phyloP scores from a whole-genome alignment of 306 rosid species.

The Begonia masoniana region DNA sequence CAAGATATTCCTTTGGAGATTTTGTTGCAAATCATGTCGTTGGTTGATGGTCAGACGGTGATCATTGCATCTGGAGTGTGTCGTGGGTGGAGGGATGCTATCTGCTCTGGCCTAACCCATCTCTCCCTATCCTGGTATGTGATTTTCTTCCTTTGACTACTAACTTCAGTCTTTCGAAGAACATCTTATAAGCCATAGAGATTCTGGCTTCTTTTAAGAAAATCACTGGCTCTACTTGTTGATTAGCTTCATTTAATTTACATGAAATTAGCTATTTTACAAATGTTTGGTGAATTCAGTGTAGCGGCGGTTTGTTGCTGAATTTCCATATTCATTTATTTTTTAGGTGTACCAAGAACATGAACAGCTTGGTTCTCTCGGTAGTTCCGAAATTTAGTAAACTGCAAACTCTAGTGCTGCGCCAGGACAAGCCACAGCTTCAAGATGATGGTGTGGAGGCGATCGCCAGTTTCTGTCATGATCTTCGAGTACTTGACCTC shows the following conservation, averaged over 20 bases:
- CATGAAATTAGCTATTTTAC: not conserved
- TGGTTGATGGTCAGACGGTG: conserved; percentile 58
- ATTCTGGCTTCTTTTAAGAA: not conserved
- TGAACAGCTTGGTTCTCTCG: conserved; percentile 77
- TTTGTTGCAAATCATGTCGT: conserved; percentile 52
- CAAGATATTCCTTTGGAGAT: conserved; percentile 90
- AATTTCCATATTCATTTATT: not conserved
- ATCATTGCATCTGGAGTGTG: conserved; percentile 69
- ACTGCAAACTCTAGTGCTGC: conserved; percentile 62
- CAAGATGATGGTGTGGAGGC: conserved; percentile 65
- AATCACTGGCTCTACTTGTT: not conserved
- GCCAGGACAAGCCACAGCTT: conserved; percentile 81
- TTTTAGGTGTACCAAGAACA: conserved; percentile 82
- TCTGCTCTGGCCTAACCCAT: conserved; percentile 55
- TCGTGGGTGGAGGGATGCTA: conserved; percentile 89
- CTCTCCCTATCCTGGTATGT: conserved; percentile 66
- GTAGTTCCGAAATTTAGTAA: conserved; percentile 68
- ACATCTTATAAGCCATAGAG: not conserved
- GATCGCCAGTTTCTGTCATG: conserved; percentile 59
- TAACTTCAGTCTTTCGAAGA: not conserved
- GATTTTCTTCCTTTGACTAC: not conserved
- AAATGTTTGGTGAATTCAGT: not conserved
- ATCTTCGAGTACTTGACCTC: conserved; percentile 82
- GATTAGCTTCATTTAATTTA: not conserved
- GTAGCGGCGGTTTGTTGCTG: too few species aligned